Conservation (phyloP, 208 protist genomes). For the Lotmaria passim region DNA sequence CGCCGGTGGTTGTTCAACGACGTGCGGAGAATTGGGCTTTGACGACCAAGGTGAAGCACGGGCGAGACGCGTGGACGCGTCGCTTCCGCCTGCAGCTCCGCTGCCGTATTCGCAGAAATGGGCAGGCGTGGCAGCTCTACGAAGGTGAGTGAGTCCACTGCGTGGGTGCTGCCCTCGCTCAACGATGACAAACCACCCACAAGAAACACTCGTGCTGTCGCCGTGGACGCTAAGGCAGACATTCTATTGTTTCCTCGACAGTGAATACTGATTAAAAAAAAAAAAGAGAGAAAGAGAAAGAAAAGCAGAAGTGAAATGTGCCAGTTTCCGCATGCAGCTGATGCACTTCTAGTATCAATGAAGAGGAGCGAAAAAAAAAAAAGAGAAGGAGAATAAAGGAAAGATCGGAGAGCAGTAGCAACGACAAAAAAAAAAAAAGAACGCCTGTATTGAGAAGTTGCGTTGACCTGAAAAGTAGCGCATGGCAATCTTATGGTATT, state of each 20-base stretch:
- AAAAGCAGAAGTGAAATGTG: constrained; percentile 14
- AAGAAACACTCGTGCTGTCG: constrained; percentile 10
- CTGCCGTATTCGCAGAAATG: not conserved
- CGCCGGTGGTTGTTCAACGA: constrained; percentile 24
- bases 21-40: constrained; percentile 15
- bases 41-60: constrained; percentile 21
- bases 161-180: not conserved
- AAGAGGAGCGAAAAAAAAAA: too few relatives aligned
- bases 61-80: constrained; percentile 28
- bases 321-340: too few relatives aligned
- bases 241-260: not conserved
- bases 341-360: too few relatives aligned
- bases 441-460: too few relatives aligned
- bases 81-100: not conserved
- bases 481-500: too few relatives aligned
- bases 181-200: not conserved
- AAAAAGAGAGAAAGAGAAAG: constrained; percentile 35
- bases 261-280: constrained; percentile 15
- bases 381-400: too few relatives aligned
- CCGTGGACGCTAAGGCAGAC: not conserved
- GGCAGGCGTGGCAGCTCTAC: constrained; percentile 13
- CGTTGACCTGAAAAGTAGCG: too few relatives aligned
- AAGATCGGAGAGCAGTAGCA: too few relatives aligned
- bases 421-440: too few relatives aligned
- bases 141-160: not conserved